These are phyloP conservation scores for Verbascum thapsus DNA, from an alignment of 257 asterid species.

Conservation along the genomic window DNA sequence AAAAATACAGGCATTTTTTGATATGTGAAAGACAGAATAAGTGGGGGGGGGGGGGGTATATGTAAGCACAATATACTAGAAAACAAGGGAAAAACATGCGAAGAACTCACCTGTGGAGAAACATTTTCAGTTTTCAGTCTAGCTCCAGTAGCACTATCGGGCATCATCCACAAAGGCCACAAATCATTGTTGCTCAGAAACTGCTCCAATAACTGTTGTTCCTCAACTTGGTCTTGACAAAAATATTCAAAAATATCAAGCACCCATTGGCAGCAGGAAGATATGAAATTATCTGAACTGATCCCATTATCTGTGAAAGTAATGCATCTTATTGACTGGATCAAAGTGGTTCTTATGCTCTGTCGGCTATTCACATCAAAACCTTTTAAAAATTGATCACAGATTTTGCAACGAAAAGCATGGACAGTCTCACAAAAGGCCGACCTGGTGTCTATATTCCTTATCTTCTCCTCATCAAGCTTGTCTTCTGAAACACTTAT, in stretches of 20 bases:
- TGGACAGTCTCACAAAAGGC: constrained; percentile 63
- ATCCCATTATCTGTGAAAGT: constrained; percentile 46
- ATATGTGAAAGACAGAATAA: not conserved
- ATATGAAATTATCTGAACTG: constrained; percentile 53
- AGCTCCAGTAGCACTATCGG: constrained; percentile 47
- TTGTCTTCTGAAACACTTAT: constrained; percentile 42
- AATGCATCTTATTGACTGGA: constrained; percentile 56
- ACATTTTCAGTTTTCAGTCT: constrained; percentile 44
- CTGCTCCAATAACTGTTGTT: constrained; percentile 74
- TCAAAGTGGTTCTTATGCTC: constrained; percentile 54
- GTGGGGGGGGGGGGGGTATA: not conserved
- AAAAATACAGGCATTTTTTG: not conserved
- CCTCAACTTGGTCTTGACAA: constrained; percentile 70
- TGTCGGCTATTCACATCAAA: constrained; percentile 41
- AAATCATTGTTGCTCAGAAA: constrained; percentile 57
- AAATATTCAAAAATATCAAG: constrained; percentile 59
- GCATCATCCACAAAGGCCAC: constrained; percentile 77
- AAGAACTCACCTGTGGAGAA: constrained; percentile 60
- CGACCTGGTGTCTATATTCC: constrained; percentile 52
- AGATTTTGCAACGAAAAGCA: constrained; percentile 48
- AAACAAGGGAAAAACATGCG: constrained; percentile 14
- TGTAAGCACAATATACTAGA: constrained; percentile 13
- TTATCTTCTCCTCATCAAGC: constrained; percentile 46
- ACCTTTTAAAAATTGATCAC: constrained; percentile 47
- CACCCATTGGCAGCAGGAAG: constrained; percentile 75